Conservation (phyloP, 2,329 filamentous ascomycete genomes). For the Malbranchea zuffiana region DNA sequence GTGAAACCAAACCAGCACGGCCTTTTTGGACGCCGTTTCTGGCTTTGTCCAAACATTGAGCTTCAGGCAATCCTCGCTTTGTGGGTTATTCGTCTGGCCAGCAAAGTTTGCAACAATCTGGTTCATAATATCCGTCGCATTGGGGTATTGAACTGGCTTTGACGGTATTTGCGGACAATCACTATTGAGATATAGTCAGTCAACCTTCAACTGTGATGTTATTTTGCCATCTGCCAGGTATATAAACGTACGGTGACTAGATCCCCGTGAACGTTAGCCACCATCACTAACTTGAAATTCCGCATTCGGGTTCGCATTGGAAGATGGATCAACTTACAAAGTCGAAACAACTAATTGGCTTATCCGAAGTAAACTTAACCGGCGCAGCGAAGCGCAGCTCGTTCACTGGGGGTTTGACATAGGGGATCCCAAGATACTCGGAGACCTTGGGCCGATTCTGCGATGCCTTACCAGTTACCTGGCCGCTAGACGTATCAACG, state of each 20-base stretch:
- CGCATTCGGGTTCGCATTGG: too few relatives aligned
- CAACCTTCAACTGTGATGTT: too few relatives aligned
- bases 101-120: conserved; percentile 9
- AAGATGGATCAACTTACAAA: conserved; percentile 1
- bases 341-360: conserved; percentile 2
- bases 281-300: too few relatives aligned
- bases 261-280: too few relatives aligned
- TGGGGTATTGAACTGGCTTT: conserved; percentile 6
- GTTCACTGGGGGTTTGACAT: conserved; percentile 11
- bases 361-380: conserved; percentile 1
- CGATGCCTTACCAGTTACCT: conserved; percentile 12
- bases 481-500: conserved; percentile 14
- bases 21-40: not conserved
- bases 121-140: conserved; percentile 6
- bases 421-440: conserved; percentile 15
- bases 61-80: conserved; percentile 9
- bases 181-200: too few relatives aligned
- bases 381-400: conserved; percentile 13
- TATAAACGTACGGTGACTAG: too few relatives aligned
- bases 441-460: conserved; percentile 10
- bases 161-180: conserved; percentile 4
- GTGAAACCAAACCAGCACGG: conserved; percentile 9
- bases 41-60: conserved; percentile 10
- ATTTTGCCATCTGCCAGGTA: too few relatives aligned
- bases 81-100: conserved; percentile 6